Evolutionary conservation across 768 basidiomycete genomes (phyloP), one percentile per base, ranked within the genome.

Genomic region (Austroboletus festivus): DNA sequence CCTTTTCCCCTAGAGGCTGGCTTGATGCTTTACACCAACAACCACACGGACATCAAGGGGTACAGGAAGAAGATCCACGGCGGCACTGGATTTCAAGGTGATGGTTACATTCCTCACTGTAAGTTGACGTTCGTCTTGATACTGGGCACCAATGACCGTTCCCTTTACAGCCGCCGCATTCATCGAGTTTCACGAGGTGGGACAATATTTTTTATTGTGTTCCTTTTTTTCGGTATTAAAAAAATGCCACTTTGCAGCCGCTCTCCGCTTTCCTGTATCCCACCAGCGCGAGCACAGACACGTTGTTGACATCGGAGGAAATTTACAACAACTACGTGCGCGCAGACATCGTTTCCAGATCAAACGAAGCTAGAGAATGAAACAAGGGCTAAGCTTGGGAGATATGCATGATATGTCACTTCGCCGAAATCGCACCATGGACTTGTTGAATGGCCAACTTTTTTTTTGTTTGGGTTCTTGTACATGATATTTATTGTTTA

Each of bases 21-120:
- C 12, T 75, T 86, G 31, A 87, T 88, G 77, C 82, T 87, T 56
- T 89, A 89, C 61, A 76, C 84, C 3, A 81, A 83, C 59, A 79
- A 77, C 42, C 67, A 78, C 46, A 69, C 81, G 13, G 66, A 74
- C 41, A 63, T 71, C 16, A 61, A 67, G 16, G 74, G 71, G 15
- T 78, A 80, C 26, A 74, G 83, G 38, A 88, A 89, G 73, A 79
- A 77, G 63, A 83, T 86, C 30, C 87, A 90, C 57, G 86, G 86
- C 16, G 86, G 86, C 3, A 80, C 78, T n/a, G 85, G 85, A 20
- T 65, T 69, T 18, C 66, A 61, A 41, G 79, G 79, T 1, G 79
- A 83, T 48, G 79, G 82, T 6, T 88, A 89, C 59, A 68, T 71
- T 28, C 71, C 78, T 15, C 75, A 74, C 45, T 75, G 85, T 85